These are phyloP conservation scores for Coniosporium apollinis DNA, from an alignment of 495 filamentous ascomycete genomes.

Conservation along the genomic window DNA sequence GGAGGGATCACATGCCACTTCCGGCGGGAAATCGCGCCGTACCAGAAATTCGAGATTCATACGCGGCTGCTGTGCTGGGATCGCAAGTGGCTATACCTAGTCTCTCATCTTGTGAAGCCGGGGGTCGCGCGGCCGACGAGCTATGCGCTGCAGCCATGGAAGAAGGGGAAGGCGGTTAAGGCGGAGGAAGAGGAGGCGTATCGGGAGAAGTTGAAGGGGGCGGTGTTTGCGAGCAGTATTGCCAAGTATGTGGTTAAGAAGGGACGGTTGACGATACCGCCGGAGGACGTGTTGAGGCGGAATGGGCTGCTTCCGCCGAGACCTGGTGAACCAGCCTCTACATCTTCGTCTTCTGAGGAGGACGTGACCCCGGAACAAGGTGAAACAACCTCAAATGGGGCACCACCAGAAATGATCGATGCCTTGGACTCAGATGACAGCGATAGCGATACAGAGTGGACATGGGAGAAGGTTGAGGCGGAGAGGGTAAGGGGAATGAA, in stretches of 20 bases:
- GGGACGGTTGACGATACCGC: constrained; percentile 68
- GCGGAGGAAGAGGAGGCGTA: constrained; percentile 14
- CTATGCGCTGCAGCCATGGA: constrained; percentile 32
- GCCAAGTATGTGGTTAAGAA: constrained; percentile 86
- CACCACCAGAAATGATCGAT: background rate
- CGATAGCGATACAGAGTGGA: constrained; percentile 19
- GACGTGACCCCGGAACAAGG: background rate
- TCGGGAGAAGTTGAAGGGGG: constrained; percentile 12
- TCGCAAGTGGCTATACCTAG: constrained; percentile 66
- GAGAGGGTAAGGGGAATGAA: constrained; percentile 21
- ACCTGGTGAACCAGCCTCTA: constrained; percentile 16
- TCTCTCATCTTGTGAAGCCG: constrained; percentile 49
- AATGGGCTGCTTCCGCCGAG: constrained; percentile 47
- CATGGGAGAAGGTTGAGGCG: constrained; percentile 24
- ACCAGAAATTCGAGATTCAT: constrained; percentile 49
- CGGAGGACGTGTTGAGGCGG: constrained; percentile 55
- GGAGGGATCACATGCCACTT: constrained; percentile 51
- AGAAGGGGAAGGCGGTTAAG: constrained; percentile 12
- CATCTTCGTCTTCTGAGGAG: background rate
- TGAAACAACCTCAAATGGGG: background rate
- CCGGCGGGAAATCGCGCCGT: constrained; percentile 50
- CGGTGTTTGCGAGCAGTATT: constrained; percentile 54
- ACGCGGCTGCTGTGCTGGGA: constrained; percentile 57
- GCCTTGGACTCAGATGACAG: background rate
- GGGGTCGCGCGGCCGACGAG: constrained; percentile 34